A percentile compares a stretch with the other conserved stretches of the same genome.
phyloP scores from a whole-genome alignment of 2,329 filamentous ascomycete species.

The Reticulascus tulasneorum region DNA sequence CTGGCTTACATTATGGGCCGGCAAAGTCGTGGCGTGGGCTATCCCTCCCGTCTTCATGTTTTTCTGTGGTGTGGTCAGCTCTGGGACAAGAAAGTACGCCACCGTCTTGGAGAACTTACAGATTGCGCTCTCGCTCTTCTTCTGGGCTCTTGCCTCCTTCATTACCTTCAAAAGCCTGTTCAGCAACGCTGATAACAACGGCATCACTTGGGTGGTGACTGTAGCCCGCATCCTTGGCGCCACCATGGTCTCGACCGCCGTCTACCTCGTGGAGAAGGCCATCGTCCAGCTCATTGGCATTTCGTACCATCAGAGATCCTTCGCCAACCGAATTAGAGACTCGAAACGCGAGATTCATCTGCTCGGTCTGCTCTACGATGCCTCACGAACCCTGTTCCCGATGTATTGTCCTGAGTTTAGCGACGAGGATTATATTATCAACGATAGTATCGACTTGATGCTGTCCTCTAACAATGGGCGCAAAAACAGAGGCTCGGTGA shows the following conservation, averaged over 20 bases:
- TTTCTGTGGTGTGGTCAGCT: conserved; percentile 64
- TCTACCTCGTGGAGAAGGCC: conserved; percentile 73
- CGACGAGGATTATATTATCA: conserved; percentile 89
- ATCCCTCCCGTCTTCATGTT: conserved; percentile 64
- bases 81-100: conserved; percentile 67
- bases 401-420: conserved; percentile 87
- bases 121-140: conserved; percentile 63
- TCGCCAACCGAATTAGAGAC: conserved; percentile 77
- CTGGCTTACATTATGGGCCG: conserved; percentile 64
- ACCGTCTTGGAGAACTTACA: conserved; percentile 60
- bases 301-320: conserved; percentile 80
- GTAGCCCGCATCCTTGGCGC: conserved; percentile 65
- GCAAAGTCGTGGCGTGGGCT: conserved; percentile 60
- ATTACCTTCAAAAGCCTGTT: conserved; percentile 59
- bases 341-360: conserved; percentile 85
- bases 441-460: conserved; percentile 72
- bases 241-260: conserved; percentile 61
- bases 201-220: conserved; percentile 50
- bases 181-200: conserved; percentile 21
- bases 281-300: conserved; percentile 81
- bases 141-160: conserved; percentile 62
- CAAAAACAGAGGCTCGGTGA: conserved; percentile 56
- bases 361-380: conserved; percentile 82
- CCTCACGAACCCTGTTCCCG: conserved; percentile 82
- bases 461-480: conserved; percentile 52